Evolutionary conservation across 352 stramenopile genomes (phyloP).

Genomic region (Blastocystis sp.): DNA sequence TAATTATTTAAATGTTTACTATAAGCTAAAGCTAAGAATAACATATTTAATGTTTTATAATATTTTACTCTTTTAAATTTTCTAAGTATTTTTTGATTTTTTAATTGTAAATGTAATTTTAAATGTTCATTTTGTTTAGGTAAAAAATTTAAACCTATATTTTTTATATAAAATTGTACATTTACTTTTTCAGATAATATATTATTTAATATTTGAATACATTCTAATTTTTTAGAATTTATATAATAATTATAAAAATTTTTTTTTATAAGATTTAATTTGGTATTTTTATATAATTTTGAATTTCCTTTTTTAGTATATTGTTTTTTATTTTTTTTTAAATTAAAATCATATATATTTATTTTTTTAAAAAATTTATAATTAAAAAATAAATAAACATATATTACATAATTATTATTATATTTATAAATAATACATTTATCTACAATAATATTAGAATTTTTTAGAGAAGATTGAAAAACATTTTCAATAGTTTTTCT

Average conservation of each 20-base stretch:
- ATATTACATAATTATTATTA: conserved; percentile 22
- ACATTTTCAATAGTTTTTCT: conserved; percentile 36
- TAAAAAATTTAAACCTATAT: no score
- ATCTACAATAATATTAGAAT: conserved; percentile 7
- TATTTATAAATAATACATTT: conserved; percentile 29
- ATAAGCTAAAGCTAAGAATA: no score
- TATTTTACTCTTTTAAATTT: no score
- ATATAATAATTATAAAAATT: conserved; percentile 14
- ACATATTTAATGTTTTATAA: no score
- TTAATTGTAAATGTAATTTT: no score
- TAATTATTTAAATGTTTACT: no score
- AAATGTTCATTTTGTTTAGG: no score
- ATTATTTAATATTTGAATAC: conserved; percentile 29
- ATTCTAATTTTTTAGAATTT: conserved; percentile 28
- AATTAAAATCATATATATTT: conserved; percentile 36
- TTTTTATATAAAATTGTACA: conserved; percentile 28
- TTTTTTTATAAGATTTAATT: no score
- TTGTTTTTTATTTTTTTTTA: conserved; percentile 41
- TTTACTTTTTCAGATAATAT: conserved; percentile 34
- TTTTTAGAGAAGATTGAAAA: no score
- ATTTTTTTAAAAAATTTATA: conserved; percentile 26
- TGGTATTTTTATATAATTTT: no score
- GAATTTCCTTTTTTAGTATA: no score
- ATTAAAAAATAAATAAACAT: conserved; percentile 4
- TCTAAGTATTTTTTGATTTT: no score